Evolutionary conservation across 208 protist genomes (phyloP), one percentile per base, ranked within the genome.

Genomic region (Crithidia sp.): DNA sequence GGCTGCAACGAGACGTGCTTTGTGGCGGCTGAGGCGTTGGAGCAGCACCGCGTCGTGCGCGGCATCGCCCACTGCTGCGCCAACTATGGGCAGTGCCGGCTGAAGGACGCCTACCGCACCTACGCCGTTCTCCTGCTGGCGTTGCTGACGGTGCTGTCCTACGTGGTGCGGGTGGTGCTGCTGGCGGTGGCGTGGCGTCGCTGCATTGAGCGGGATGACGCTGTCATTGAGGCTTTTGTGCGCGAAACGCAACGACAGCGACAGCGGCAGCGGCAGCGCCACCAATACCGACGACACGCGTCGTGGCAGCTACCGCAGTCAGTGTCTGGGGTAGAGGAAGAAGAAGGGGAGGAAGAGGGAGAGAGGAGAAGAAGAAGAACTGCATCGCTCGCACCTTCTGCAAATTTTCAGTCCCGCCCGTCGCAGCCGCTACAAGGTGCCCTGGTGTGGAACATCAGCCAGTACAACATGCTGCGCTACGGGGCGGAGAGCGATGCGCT

Each of bases 31-130:
- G 73, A 67, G 19, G 54, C 45, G 13, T 50, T 14, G 10, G 41
- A 55, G 28, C 49, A 61, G 17, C 45, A 64, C 41, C 41, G 49
- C 28, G 40, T 83, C 40, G 57, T 49, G 10, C 49, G 45, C 4
- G 10, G 44, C 56, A 84, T 88, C 56, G 56, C 59, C 5, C 49
- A 74, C 12, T 93, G 88, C 61, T 93, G 88, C 61, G 70, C 67
- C 16, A 49, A 72, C 2, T 93, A 93, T 62, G 86, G 85, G 8
- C 50, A 63, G 28, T 91, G 84, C 75, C 81, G 79, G 4, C 72
- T 83, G 16, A 85, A 84, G 41, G 84, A 91, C 40, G 78, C 50
- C 28, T 83, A 82, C 56, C 68, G 84, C 19, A 75, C 72, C 39
- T 94, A 86, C 65, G 76, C 74, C 5, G 85, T 86, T 7, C 37